Evolutionary conservation across 2,329 filamentous ascomycete species (phyloP), one percentile per base, ranked within the genome.

Genomic region (Gyromitra esculenta): DNA sequence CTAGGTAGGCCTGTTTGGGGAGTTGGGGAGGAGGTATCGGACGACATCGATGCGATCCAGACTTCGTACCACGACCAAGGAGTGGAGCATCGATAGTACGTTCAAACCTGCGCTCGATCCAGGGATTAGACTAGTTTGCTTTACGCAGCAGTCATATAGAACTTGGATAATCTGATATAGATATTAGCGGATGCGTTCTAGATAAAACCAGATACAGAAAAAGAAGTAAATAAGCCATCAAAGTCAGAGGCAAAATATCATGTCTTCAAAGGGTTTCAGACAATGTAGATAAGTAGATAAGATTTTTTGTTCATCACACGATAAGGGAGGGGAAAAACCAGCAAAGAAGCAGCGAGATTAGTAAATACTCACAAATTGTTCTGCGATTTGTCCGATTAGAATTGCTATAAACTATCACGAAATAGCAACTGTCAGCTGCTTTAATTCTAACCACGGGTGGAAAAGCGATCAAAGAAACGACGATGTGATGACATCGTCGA

Each of bases 211-310:
- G 31, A 45, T 6, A 35, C 5, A 15, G 41, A 15, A 63, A 37
- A 54, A 50, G 39, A 9, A 9, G 43, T 31, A 64, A 41, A 45
- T 15, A 64, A 48, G 52, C 18, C 56, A 60, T 69, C 45, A 43
- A 48, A 74, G 50, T 77, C 75, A 77, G 75, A 77, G 64, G 66
- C 69, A 76, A 70, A 74, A 68, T 64, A 76, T 68, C 54, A 68
- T 70, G 71, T 77, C 75, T 77, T 77, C 75, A 77, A 74, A 60
- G 50, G 59, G 54, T 70, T 77, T 77, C 75, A 77, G 75, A 75
- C 75, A 77, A 77, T 77, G 75, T 77, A 77, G 75, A 77, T 77
- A 77, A 77, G 71, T 70, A 65, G 60, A 66, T 72, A 76, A 72
- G 62, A 52, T 75, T 56, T 68, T 74, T 65, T 75, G 43, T 69